Conservation (phyloP, 192 early-diverging fungal species). For the Allomyces javanicus region DNA sequence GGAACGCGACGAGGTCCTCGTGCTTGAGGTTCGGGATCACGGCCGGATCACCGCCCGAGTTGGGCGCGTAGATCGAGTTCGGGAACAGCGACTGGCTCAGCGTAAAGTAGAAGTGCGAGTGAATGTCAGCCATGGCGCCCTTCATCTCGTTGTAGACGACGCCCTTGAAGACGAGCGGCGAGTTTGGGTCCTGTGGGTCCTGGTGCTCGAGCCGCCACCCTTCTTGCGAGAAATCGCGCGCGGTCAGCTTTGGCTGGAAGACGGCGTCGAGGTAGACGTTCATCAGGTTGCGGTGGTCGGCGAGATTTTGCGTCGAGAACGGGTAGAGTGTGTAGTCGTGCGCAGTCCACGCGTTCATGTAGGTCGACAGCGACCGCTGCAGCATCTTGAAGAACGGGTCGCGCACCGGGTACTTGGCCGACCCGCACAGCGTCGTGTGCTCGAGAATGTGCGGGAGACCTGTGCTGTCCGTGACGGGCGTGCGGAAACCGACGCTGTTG, state of each 20-base stretch:
- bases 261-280: conserved; percentile 81
- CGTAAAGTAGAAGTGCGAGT: neutral
- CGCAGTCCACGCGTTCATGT: conserved; percentile 92
- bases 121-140: conserved; percentile 21
- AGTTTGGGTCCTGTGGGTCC: conserved; percentile 25
- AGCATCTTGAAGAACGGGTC: conserved; percentile 99
- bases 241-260: conserved; percentile 57
- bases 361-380: conserved; percentile 81
- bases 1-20: conserved; percentile 61
- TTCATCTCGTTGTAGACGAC: conserved; percentile 99
- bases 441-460: conserved; percentile 89
- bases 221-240: conserved; percentile 80
- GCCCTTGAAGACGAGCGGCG: conserved; percentile 61
- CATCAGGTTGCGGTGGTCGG: conserved; percentile 78
- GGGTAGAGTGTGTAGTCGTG: conserved; percentile 80
- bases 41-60: conserved; percentile 79
- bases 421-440: conserved; percentile 87
- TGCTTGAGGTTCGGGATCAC: conserved; percentile 75
- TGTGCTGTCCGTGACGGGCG: conserved; percentile 56
- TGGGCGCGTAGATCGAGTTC: conserved; percentile 55
- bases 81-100: conserved; percentile 67
- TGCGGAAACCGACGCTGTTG: conserved; percentile 63
- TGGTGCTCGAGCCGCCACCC: conserved; percentile 83
- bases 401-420: conserved; percentile 65
- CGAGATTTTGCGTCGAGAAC: conserved; percentile 71